Evolutionary conservation across 177 flowering plant genomes (phyloP).

Genomic region (Telopea speciosissima): DNA sequence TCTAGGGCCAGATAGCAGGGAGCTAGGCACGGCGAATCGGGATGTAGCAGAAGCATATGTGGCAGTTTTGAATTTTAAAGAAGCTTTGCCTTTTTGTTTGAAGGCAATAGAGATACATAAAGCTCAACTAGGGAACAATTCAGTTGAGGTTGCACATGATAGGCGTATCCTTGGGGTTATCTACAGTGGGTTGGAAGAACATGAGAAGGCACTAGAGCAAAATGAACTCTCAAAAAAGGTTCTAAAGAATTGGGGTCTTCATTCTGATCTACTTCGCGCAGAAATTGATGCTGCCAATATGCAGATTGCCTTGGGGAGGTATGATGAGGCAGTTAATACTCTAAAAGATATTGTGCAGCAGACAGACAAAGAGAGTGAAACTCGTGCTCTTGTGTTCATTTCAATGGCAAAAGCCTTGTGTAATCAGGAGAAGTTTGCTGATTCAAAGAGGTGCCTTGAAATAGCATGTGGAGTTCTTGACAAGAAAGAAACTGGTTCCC

Average conservation of each 20-base stretch:
- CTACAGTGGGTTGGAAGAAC: constrained; percentile 81
- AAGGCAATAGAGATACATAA: constrained; percentile 77
- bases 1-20: constrained; percentile 56
- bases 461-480: constrained; percentile 67
- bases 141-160: constrained; percentile 87
- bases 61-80: constrained; percentile 71
- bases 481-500: constrained; percentile 49
- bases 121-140: constrained; percentile 50
- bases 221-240: constrained; percentile 64
- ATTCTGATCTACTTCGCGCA: constrained; percentile 64
- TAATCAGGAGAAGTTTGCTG: constrained; percentile 58
- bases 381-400: constrained; percentile 59
- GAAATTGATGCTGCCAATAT: constrained; percentile 93
- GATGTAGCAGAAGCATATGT: constrained; percentile 77
- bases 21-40: constrained; percentile 67
- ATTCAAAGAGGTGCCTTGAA: constrained; percentile 70
- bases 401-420: constrained; percentile 82
- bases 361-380: constrained; percentile 75
- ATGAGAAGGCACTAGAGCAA: constrained; percentile 79
- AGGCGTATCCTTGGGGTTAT: constrained; percentile 78
- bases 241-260: constrained; percentile 70
- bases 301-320: constrained; percentile 78
- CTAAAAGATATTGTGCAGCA: constrained; percentile 57
- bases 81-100: constrained; percentile 66
- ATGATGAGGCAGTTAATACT: constrained; percentile 61